Evolutionary conservation across 345 rosid species (phyloP).

Genomic region (Physaria fendleri): DNA sequence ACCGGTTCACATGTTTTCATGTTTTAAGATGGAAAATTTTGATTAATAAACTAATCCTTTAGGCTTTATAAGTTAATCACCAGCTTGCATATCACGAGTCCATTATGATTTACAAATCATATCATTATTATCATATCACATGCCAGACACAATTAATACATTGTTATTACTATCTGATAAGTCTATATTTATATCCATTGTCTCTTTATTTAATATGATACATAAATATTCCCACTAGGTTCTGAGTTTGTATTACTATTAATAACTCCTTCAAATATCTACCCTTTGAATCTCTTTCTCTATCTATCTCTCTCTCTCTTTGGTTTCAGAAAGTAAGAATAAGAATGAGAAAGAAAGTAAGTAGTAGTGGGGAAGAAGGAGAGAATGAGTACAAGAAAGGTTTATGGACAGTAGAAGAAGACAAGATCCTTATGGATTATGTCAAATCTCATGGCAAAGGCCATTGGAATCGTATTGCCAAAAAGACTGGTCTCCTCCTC

Average conservation of each 20-base stretch:
- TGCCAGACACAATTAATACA: slow-evolving; percentile 25
- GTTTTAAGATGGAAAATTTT: background rate
- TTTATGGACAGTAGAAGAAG: slow-evolving; percentile 45
- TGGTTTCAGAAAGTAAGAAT: background rate
- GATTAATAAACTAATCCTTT: slow-evolving; percentile 14
- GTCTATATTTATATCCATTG: background rate
- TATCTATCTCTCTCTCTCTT: slow-evolving; percentile 18
- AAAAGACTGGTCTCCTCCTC: slow-evolving; percentile 37
- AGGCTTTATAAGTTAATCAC: slow-evolving; percentile 18
- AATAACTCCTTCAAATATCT: slow-evolving; percentile 18
- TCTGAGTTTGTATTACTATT: slow-evolving; percentile 18
- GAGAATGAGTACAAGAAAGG: slow-evolving; percentile 40
- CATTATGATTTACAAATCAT: slow-evolving; percentile 14
- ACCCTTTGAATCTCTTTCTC: slow-evolving; percentile 5
- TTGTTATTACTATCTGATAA: slow-evolving; percentile 15
- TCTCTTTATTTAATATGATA: background rate
- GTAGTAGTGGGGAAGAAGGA: slow-evolving; percentile 22
- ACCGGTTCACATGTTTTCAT: slow-evolving; percentile 27
- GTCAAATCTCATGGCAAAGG: slow-evolving; percentile 52
- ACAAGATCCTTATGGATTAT: slow-evolving; percentile 45
- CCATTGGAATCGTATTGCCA: slow-evolving; percentile 55
- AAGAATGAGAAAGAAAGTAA: slow-evolving; percentile 28
- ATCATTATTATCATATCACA: slow-evolving; percentile 25
- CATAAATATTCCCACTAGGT: slow-evolving; percentile 19
- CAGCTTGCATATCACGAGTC: slow-evolving; percentile 26